Base-by-base conservation (phyloP, 148 eudicot genomes). In the Camellia japonica region DNA sequence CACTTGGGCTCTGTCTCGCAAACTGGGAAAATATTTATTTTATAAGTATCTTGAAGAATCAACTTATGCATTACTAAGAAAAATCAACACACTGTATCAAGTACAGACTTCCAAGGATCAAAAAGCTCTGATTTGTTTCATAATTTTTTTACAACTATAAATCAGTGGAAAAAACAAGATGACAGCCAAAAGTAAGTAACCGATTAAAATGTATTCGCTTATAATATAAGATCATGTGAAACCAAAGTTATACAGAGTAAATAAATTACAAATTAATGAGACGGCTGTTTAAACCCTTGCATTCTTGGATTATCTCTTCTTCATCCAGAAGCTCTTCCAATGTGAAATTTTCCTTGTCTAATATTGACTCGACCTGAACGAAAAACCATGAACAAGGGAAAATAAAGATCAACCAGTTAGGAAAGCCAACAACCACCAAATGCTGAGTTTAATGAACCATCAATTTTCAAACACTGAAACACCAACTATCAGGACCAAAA, bases 241-340 rank as follows among this genome's bases (percentile, higher is more conserved):
- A 67, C 41, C 41, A 23, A 19, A 55, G 44, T 6, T 51, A n/a
- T 43, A 6, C 23, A 66, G 42, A 30, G 51, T 68, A 51, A 19
- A 56, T 14, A 58, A 78, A 75, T 87, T 96, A 96, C 99, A 96
- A 93, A 86, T 96, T 96, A 74, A 96, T 96, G 70, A 96, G 92
- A 69, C 99, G 98, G 75, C 97, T 93, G 80, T 96, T 96, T 74
- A 93, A 86, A 66, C 97, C 94, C 87, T 96, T 96, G 98, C 99
- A 96, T 88, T 96, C 99, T 89, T 96, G 98, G 65, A 96, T 96
- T 75, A 96, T 93, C 84, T 96, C 99, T 83, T 96, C 99, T 86
- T 96, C 99, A 79, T 96, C 99, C 85, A 96, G 83, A 76, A 96
- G 93, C 89, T 96, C 98, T 84, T 96, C 99, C 88, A 96, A 79